phyloP scores from a whole-genome alignment of 2,329 filamentous ascomycete genomes.

The Neonectria hederae region DNA sequence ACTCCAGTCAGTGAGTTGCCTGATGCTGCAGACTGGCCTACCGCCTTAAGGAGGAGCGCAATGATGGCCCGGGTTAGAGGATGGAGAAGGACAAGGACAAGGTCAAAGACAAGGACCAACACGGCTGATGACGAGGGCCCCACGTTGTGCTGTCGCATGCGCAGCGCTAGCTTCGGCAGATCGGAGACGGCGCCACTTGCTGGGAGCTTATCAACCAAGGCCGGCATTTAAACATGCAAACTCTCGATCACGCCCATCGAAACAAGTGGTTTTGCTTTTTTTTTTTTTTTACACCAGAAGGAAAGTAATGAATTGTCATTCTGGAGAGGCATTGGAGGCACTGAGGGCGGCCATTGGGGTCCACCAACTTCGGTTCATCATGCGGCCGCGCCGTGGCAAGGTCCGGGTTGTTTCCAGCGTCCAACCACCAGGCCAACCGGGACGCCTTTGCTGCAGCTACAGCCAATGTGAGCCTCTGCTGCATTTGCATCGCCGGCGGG shows the following conservation, averaged over 20 bases:
- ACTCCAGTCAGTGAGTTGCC: constrained; percentile 7
- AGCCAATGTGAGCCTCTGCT: constrained; percentile 6
- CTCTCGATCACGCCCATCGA: constrained; percentile 5
- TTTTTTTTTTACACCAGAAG: constrained; percentile 7
- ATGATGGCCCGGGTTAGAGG: constrained; percentile 20
- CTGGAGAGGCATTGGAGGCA: not conserved
- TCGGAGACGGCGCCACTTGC: constrained; percentile 21
- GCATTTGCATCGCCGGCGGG: not conserved
- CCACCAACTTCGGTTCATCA: constrained; percentile 18
- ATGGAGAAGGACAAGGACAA: constrained; percentile 9
- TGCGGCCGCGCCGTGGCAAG: constrained; percentile 19
- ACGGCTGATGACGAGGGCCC: constrained; percentile 20
- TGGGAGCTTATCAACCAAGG: constrained; percentile 16
- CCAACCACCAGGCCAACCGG: constrained; percentile 7
- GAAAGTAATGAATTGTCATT: not conserved
- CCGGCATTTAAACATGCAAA: constrained; percentile 14
- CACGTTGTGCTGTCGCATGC: constrained; percentile 21
- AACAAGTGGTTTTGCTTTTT: constrained; percentile 3
- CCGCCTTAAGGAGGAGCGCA: constrained; percentile 9
- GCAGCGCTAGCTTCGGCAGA: constrained; percentile 21
- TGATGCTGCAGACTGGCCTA: constrained; percentile 4
- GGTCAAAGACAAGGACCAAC: too few relatives aligned
- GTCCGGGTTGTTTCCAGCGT: constrained; percentile 16
- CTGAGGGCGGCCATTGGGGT: constrained; percentile 4
- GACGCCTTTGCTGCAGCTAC: not conserved